Conservation (phyloP, 306 rosid genomes). For the Prunus salicina region DNA sequence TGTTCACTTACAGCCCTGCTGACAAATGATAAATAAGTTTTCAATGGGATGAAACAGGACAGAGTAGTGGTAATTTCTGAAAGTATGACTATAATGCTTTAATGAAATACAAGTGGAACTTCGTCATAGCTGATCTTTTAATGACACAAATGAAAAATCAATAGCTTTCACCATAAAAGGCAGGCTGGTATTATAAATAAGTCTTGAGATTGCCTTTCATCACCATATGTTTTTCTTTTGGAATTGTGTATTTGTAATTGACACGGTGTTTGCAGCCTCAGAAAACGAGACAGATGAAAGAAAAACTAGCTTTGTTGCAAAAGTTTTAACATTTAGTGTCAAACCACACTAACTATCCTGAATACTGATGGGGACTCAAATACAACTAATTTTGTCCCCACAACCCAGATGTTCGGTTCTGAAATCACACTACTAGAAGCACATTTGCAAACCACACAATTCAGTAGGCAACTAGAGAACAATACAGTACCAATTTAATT, state of each 20-base stretch:
- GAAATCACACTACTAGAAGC: not conserved
- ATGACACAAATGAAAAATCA: not conserved
- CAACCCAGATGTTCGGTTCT: not conserved
- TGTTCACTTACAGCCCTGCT: not conserved
- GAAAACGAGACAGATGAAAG: not conserved
- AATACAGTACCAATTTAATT: constrained; percentile 2
- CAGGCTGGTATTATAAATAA: not conserved
- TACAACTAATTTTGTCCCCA: not conserved
- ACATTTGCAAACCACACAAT: not conserved
- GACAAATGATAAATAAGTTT: not conserved
- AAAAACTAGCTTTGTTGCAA: not conserved
- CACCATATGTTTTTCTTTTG: not conserved
- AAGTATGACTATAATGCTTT: not conserved
- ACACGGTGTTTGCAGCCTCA: not conserved
- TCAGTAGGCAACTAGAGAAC: not conserved
- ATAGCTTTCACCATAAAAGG: not conserved
- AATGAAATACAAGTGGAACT: not conserved
- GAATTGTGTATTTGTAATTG: not conserved
- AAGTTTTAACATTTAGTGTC: not conserved
- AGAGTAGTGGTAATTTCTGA: not conserved
- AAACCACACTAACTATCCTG: not conserved
- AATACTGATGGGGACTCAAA: not conserved
- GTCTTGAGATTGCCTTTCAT: not conserved
- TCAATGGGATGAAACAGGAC: not conserved
- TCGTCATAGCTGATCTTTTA: not conserved